Evolutionary conservation across 1,139 yeast species (phyloP).

Genomic region (Sugiyamaella japonica): DNA sequence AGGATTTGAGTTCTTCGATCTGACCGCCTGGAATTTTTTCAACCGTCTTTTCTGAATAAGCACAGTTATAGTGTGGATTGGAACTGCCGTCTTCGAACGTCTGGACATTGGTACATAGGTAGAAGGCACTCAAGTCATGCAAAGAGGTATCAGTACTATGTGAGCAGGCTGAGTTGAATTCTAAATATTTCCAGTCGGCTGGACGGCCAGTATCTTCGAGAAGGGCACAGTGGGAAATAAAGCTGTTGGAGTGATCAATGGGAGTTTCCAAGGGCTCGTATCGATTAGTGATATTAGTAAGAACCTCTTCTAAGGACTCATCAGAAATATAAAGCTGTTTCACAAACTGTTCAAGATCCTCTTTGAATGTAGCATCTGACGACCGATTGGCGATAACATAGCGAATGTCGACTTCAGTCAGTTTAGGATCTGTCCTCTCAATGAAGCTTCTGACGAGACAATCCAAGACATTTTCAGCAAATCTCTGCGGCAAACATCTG

Average conservation of each 20-base stretch:
- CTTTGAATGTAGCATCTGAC: neutral
- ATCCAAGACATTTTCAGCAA: conserved; percentile 4
- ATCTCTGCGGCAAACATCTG: conserved; percentile 6
- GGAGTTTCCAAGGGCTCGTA: neutral
- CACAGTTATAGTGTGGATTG: neutral
- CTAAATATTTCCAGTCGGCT: neutral
- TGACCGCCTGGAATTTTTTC: neutral
- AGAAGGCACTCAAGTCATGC: neutral
- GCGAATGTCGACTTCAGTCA: neutral
- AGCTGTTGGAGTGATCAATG: neutral
- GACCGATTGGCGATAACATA: neutral
- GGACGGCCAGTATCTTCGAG: neutral
- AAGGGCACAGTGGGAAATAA: neutral
- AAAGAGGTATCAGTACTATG: neutral
- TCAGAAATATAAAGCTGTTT: neutral
- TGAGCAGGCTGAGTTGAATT: neutral
- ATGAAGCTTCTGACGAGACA: neutral
- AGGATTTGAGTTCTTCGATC: neutral
- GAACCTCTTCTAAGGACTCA: neutral
- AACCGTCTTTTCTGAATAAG: neutral
- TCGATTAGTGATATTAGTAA: neutral
- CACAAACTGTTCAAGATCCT: neutral
- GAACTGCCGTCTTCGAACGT: neutral
- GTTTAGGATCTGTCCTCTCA: neutral
- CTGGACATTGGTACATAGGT: neutral